These are phyloP conservation scores for Camellia lanceoleosa DNA, from an alignment of 148 eudicot genomes.

Conservation along the genomic window DNA sequence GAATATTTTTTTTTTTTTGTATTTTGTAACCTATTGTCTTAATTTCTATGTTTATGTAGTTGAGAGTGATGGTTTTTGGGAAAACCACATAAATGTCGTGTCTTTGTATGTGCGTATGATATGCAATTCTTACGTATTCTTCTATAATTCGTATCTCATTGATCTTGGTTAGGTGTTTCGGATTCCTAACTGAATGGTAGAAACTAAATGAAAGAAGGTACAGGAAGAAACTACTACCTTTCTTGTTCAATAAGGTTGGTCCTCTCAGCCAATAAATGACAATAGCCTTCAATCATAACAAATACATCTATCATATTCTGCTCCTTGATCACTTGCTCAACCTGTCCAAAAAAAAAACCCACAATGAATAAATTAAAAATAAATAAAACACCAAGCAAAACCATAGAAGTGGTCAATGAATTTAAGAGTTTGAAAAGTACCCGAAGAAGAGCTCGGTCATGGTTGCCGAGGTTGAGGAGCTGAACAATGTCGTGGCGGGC, in stretches of 20 bases:
- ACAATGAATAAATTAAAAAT: no score
- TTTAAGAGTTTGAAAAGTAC: conserved; percentile 14
- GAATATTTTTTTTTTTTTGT: no score
- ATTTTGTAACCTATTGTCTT: no score
- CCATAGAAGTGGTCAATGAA: not conserved
- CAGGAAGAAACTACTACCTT: not conserved
- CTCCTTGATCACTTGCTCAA: conserved; percentile 68
- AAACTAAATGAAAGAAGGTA: not conserved
- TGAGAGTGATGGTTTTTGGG: no score
- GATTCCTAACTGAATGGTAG: no score
- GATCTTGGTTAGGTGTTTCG: no score
- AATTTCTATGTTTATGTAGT: no score
- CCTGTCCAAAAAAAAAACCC: conserved; percentile 26
- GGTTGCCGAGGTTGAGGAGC: conserved; percentile 46
- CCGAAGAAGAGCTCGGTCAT: conserved; percentile 56
- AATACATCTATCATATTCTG: conserved; percentile 60
- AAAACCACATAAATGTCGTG: no score
- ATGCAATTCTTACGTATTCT: no score
- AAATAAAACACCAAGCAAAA: not conserved
- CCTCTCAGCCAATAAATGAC: conserved; percentile 46
- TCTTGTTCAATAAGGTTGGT: conserved; percentile 33
- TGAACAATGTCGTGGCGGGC: conserved; percentile 46
- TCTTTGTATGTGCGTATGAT: no score
- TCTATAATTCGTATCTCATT: no score
- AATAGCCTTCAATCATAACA: conserved; percentile 51